These are phyloP conservation scores for Fusarium sarcochroum DNA, from an alignment of 2,329 filamentous ascomycete genomes.

Conservation along the genomic window DNA sequence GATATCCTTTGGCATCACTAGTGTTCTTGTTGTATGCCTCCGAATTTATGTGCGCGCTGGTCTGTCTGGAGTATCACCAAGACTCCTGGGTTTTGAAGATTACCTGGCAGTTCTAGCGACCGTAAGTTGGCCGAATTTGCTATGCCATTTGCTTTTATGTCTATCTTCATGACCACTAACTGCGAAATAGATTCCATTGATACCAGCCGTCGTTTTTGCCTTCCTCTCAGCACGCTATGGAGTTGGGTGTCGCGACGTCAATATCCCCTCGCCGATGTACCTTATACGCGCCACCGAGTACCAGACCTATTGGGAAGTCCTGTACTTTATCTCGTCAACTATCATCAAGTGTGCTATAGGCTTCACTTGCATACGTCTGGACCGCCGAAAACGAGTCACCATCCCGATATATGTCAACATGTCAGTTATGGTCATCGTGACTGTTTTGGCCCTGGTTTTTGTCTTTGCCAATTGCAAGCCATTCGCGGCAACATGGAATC, in stretches of 20 bases:
- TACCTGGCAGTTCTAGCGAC: slow-evolving; percentile 8
- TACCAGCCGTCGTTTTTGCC: slow-evolving; percentile 19
- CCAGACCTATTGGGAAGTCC: slow-evolving; percentile 20
- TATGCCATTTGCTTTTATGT: too few relatives aligned
- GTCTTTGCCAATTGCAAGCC: slow-evolving; percentile 29
- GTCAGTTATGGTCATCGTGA: slow-evolving; percentile 12
- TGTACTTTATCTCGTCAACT: slow-evolving; percentile 17
- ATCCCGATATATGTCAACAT: slow-evolving; percentile 21
- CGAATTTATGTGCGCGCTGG: slow-evolving; percentile 26
- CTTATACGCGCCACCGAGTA: slow-evolving; percentile 20
- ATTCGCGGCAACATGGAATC: slow-evolving; percentile 16
- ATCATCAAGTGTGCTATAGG: slow-evolving; percentile 22
- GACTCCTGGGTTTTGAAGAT: slow-evolving; percentile 12
- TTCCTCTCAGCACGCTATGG: slow-evolving; percentile 11
- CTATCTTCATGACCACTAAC: rapidly evolving
- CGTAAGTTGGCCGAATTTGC: background rate
- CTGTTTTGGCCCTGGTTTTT: background rate
- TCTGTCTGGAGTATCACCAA: slow-evolving; percentile 3
- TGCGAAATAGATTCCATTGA: background rate
- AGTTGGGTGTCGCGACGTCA: slow-evolving; percentile 13
- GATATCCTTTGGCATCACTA: background rate
- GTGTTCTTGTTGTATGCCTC: slow-evolving; percentile 6
- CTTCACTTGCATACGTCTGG: slow-evolving; percentile 3
- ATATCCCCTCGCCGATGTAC: slow-evolving; percentile 11
- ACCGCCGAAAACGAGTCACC: slow-evolving; percentile 4